Evolutionary conservation across 345 rosid genomes (phyloP), one percentile per base, ranked within the genome.

Genomic region (Salix exigua): DNA sequence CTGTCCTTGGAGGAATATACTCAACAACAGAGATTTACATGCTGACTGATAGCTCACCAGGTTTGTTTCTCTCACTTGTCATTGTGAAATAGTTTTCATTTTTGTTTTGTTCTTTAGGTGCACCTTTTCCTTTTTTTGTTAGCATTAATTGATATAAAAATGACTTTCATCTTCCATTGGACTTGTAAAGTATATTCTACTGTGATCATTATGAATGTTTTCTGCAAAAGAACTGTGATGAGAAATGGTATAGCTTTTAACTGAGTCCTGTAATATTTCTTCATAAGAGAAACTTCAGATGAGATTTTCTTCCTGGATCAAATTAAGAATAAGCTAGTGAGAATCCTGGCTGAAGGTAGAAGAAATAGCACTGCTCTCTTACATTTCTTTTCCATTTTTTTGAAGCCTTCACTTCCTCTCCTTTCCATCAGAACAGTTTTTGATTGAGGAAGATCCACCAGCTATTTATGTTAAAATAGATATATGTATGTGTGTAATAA

Each of bases 21-120:
- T 93, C 98, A 19, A 91, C 98, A 51, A 87, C 99, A 0, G 99
- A 96, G 88, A 83, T 93, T 76, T 96, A 91, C 88, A 93, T 93
- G 99, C 89, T 91, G 75, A 89, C 99, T 1, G 98, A 96, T 80
- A 91, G 89, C 81, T 96, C 98, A 31, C 84, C 92, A 84, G 98
- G 98, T 96, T 80, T 55, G 14, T 72, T 74, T 73, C 42, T 69
- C 67, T 60, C 64, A 16, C 58, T 19, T 60, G 53, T 33, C 33
- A 14, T 70, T 60, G 18, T 10, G 18, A 25, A 14, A 40, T 76
- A 30, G 51, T 28, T 8, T 58, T 10, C 26, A 74, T 40, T 37
- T 46, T 4, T 53, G 38, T 48, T 46, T 4, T 53, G 38, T 21
- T 9, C 5, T 3, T 23, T 48, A 1, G 48, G 19, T 18, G 7